Evolutionary conservation across 352 stramenopile genomes (phyloP).

Genomic region (Plasmopara viticola): DNA sequence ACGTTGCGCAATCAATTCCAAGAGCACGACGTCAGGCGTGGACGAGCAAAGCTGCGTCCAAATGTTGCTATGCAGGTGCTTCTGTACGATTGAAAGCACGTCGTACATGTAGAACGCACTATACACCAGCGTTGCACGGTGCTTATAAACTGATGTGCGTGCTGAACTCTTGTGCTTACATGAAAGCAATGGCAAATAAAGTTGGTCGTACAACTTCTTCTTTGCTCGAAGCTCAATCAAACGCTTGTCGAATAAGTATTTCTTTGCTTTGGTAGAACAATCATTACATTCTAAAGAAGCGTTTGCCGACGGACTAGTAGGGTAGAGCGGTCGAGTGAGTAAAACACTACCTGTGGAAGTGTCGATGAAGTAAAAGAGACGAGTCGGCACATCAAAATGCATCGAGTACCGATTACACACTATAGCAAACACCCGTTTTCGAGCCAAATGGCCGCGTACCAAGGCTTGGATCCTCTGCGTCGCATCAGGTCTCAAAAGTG

Average conservation of each 20-base stretch:
- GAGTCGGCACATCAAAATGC: conserved; percentile 37
- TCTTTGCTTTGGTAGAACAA: conserved; percentile 37
- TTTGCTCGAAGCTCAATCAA: conserved; percentile 35
- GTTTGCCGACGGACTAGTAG: conserved; percentile 21
- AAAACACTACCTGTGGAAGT: conserved; percentile 24
- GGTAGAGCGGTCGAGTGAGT: conserved; percentile 41
- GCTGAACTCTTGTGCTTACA: background rate
- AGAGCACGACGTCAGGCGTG: conserved; percentile 26
- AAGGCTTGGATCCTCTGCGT: conserved; percentile 58
- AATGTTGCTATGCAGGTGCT: conserved; percentile 39
- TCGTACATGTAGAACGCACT: conserved; percentile 42
- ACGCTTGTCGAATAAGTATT: conserved; percentile 38
- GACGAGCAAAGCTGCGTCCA: conserved; percentile 35
- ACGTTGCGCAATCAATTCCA: conserved; percentile 44
- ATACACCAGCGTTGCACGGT: conserved; percentile 20
- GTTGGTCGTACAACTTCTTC: conserved; percentile 34
- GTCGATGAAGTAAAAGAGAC: conserved; percentile 61
- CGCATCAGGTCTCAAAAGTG: conserved; percentile 36
- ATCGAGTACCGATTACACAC: conserved; percentile 35
- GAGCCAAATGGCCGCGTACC: conserved; percentile 31
- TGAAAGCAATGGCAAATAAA: conserved; percentile 6
- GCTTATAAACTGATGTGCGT: conserved; percentile 2
- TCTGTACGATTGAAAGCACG: conserved; percentile 34
- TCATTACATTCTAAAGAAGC: conserved; percentile 39
- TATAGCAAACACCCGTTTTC: conserved; percentile 26